phyloP scores from a whole-genome alignment of 345 rosid genomes.

The Citrus hindsii region DNA sequence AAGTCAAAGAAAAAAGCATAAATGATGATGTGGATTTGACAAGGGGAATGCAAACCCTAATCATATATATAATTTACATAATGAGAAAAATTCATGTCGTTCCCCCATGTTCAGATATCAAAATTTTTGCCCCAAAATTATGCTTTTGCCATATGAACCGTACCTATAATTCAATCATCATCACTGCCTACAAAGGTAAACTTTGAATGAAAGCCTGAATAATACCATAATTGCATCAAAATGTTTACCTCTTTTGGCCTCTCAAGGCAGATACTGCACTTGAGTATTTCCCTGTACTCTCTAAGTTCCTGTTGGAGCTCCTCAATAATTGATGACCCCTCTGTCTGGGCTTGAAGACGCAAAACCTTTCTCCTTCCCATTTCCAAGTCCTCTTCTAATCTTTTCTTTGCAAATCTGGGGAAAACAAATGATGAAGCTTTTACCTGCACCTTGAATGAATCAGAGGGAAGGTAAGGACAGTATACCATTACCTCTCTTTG shows the following conservation, averaged over 20 bases:
- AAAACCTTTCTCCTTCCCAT: constrained; percentile 58
- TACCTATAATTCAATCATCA: background rate
- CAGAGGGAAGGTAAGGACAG: background rate
- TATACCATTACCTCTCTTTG: constrained; percentile 59
- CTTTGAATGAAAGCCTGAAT: background rate
- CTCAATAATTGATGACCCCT: constrained; percentile 65
- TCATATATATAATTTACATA: background rate
- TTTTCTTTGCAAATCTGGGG: constrained; percentile 71
- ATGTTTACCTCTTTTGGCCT: constrained; percentile 79
- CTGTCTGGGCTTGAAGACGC: constrained; percentile 52
- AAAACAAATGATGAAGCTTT: constrained; percentile 4
- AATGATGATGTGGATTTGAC: background rate
- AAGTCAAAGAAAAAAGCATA: background rate
- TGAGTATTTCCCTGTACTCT: constrained; percentile 87
- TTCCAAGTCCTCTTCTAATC: constrained; percentile 77
- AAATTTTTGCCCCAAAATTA: background rate
- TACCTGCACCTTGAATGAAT: constrained; percentile 1
- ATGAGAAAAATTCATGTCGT: background rate
- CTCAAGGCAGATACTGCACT: constrained; percentile 85
- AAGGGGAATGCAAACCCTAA: background rate
- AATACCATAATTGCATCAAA: background rate
- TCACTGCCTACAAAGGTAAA: background rate
- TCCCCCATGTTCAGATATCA: background rate
- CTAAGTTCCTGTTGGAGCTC: constrained; percentile 76
- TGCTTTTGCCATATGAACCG: background rate